These are phyloP conservation scores for Penicillium cinerascens DNA, from an alignment of 495 filamentous ascomycete genomes.

Conservation along the genomic window DNA sequence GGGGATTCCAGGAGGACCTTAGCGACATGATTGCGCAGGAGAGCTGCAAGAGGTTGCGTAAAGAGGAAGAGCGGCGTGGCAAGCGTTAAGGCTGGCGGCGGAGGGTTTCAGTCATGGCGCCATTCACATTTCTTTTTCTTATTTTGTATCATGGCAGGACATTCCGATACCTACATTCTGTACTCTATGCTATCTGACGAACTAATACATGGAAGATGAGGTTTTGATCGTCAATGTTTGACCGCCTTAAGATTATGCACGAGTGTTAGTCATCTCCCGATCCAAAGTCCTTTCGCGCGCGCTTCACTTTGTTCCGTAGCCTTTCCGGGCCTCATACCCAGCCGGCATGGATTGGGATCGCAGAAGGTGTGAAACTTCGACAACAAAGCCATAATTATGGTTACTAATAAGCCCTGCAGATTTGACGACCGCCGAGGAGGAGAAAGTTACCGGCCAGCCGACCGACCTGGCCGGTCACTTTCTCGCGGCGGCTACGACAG, in stretches of 20 bases:
- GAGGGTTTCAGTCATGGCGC: neutral
- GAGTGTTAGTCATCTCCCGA: neutral
- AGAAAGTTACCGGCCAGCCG: conserved; percentile 51
- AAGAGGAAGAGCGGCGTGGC: conserved; percentile 71
- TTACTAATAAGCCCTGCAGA: conserved; percentile 24
- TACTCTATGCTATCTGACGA: neutral
- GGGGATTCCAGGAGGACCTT: conserved; percentile 87
- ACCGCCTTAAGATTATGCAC: neutral
- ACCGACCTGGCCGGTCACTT: conserved; percentile 34
- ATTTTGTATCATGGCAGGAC: neutral
- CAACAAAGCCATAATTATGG: neutral
- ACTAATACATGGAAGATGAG: neutral
- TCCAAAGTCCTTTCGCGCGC: neutral
- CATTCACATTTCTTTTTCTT: neutral
- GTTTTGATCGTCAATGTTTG: neutral
- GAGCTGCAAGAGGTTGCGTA: conserved; percentile 80
- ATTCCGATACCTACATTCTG: neutral
- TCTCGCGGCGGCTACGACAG: conserved; percentile 36
- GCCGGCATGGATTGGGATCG: conserved; percentile 49
- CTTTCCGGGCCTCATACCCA: neutral
- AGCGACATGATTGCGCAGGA: conserved; percentile 97
- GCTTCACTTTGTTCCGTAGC: neutral
- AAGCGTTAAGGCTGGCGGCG: conserved; percentile 34
- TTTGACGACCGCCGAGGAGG: conserved; percentile 54
- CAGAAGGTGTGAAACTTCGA: conserved; percentile 34